Percentiles rank a stretch among this genome's conserved stretches.
Evolutionary conservation across 441 rosid genomes (phyloP).

Genomic region (Bruguiera hainesii): DNA sequence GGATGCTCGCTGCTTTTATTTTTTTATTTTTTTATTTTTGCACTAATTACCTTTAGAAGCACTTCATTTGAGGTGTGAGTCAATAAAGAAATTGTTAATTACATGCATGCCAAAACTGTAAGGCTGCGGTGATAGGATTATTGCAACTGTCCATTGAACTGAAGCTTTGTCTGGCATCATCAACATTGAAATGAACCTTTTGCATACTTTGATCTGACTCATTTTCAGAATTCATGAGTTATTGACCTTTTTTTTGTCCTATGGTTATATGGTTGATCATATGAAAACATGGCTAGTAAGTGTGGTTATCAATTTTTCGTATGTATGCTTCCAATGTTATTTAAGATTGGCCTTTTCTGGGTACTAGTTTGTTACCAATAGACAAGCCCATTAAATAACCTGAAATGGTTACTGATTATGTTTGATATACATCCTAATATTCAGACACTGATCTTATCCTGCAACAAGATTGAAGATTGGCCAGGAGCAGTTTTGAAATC

Average conservation of each 20-base stretch:
- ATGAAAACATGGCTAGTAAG: too few species aligned
- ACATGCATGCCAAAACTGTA: not conserved
- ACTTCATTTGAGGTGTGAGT: not conserved
- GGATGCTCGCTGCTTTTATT: not conserved
- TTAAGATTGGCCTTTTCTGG: not conserved
- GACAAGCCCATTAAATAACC: not conserved
- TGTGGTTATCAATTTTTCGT: too few species aligned
- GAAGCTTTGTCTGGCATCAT: not conserved
- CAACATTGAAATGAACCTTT: not conserved
- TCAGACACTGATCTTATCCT: conserved; percentile 77
- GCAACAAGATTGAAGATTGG: conserved; percentile 84
- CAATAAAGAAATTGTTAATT: not conserved
- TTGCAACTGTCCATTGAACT: not conserved
- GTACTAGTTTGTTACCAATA: not conserved
- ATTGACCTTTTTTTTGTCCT: not conserved
- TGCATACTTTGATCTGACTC: not conserved
- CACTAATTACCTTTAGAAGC: not conserved
- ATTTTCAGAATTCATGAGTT: not conserved
- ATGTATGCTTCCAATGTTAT: too few species aligned
- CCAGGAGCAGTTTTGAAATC: conserved; percentile 64
- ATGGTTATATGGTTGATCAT: not conserved
- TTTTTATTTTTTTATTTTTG: not conserved
- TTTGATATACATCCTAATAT: conserved; percentile 11
- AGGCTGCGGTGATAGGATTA: not conserved
- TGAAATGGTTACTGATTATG: conserved; percentile 6